Evolutionary conservation across 306 rosid species (phyloP), one percentile per base, ranked within the genome.

Genomic region (Argentina anserina): DNA sequence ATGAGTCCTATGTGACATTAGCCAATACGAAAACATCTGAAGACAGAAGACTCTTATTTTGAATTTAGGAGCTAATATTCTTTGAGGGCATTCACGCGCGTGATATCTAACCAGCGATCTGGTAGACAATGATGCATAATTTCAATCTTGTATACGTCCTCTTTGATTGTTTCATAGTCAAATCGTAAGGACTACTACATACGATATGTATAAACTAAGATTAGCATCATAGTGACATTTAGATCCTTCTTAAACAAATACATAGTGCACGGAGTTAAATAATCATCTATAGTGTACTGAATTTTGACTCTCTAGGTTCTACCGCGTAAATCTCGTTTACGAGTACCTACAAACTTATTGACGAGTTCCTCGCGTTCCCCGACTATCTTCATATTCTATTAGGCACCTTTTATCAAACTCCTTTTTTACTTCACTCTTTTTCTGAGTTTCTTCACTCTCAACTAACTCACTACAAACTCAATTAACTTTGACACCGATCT

Each of bases 261-360:
- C 17, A 23, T 23, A 4, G 33, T 23, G n/a, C n/a, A n/a, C n/a
- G 31, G 61, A 55, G 61, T 55, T 55, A 7, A 53, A 55, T 55
- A 55, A 25, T 23, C 15, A 9, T 21, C 12, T 55, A 23, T 17
- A 55, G 10, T 64, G 76, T 71, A 77, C 81, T 47, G 72, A 71
- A n/a, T 29, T 53, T 59, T n/a, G 46, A 50, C 70, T 40, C 25
- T 6, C 9, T 13, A 12, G 29, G 20, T 23, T 23, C 15, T 55
- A 14, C 39, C 41, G 40, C 67, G 31, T 28, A 72, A 29, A 50
- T 70, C 56, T 29, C 50, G 69, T 50, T 53, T 29, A 40, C 55
- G 40, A 71, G 61, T 45, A 15, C 40, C 69, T 6, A 26, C 71
- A 2, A 60, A 36, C 17, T 23, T 47, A 53, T n/a, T 23, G 76